Base-by-base conservation (phyloP, 1,284 basidiomycete species). In the Cryptococcus hybrid region DNA sequence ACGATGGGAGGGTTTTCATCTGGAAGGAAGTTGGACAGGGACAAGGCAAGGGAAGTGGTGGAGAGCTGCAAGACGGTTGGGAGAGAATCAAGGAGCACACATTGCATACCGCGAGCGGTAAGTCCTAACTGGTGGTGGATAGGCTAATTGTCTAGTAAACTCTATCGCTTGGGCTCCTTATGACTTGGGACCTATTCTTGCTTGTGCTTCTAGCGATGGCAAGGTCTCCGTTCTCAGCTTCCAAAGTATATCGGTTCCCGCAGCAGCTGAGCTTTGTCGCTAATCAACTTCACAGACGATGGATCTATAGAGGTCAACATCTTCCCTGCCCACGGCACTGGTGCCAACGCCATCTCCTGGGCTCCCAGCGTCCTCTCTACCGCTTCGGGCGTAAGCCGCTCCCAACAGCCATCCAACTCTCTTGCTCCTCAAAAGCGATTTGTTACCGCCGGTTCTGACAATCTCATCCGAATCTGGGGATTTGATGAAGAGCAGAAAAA, bases 131-230 rank as follows among this genome's bases (percentile, higher is more conserved):
- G 63, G 82, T 76, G 37, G 7, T 34, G 47, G 12, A 30, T 18
- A 18, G 18, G 18, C 13, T 15, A 13, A 43, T 34, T 13, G 3
- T 45, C 1, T 4, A 38, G 18, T 98, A 58, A 99, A 99, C 79
- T 94, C 94, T 0, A 90, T 99, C 42, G 91, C 92, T 0, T 99
- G 96, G 95, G 94, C 95, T 38, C 93, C 96, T 1, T 92, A 96
- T 68, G 95, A 98, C 75, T 85, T 98, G 11, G 95, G 96, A 54
- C 92, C 96, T 0, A 94, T 97, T 65, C 84, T 99, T 47, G 94
- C 93, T 1, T 99, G 95, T 71, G 95, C 95, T 1, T 95, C 91
- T n/a, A 96, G 92, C 2, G 95, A 99, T 74, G 95, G 95, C 63
- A 96, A 96, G 76, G 86, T 99, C 52, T 98, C 95, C 7, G 93